Percentiles rank a stretch among this genome's conserved stretches.
phyloP scores from a whole-genome alignment of 2,329 filamentous ascomycete genomes.

The Penicillium nordicum region DNA sequence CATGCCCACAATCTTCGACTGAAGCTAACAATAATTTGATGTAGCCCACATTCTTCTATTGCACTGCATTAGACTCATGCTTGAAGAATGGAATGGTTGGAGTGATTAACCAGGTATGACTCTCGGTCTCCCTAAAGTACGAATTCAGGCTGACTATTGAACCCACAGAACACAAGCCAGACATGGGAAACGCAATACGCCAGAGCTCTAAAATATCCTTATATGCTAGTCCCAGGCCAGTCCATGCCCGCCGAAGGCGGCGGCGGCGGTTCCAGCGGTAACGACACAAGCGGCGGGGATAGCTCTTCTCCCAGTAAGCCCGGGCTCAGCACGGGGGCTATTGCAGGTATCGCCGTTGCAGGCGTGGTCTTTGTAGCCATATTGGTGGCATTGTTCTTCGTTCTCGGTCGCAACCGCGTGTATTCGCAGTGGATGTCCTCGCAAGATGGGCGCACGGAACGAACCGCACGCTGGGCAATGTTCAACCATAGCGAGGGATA shows the following conservation, averaged over 20 bases:
- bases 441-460: conserved; percentile 31
- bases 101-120: conserved; percentile 64
- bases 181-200: conserved; percentile 50
- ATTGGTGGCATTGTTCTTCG: conserved; percentile 43
- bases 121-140: not conserved
- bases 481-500: conserved; percentile 15
- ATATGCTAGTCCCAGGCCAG: conserved; percentile 57
- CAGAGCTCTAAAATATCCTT: conserved; percentile 48
- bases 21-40: not conserved
- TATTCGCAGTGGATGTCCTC: conserved; percentile 36
- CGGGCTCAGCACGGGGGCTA: conserved; percentile 47
- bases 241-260: conserved; percentile 54
- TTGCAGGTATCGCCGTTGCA: conserved; percentile 60
- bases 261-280: conserved; percentile 20
- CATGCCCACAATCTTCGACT: not conserved
- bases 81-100: conserved; percentile 67
- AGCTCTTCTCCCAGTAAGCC: not conserved
- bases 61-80: conserved; percentile 65
- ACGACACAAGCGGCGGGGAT: not conserved
- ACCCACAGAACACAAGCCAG: conserved; percentile 44
- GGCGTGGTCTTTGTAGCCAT: conserved; percentile 46
- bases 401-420: conserved; percentile 35
- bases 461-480: conserved; percentile 34
- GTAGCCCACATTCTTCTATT: conserved; percentile 66
- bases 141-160: conserved; percentile 5